Evolutionary conservation across 768 basidiomycete genomes (phyloP), one percentile per base, ranked within the genome.

Genomic region (Mycena alexandri): DNA sequence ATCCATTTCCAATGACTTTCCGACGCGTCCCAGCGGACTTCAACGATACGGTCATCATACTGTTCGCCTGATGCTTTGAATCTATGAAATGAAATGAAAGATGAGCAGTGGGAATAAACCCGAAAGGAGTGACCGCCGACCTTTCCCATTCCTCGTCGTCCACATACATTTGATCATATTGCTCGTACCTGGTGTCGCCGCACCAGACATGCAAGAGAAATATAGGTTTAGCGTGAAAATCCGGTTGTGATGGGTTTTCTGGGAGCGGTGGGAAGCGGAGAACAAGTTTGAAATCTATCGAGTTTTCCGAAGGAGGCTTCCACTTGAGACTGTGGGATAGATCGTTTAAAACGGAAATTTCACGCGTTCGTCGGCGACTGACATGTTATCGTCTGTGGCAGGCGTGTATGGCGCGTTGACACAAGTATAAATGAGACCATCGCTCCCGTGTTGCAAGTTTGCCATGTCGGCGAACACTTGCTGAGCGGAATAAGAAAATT

Each of bases 291-390:
- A 99, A 99, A 78, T 99, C 98, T 73, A 99, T 92, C 2, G 96
- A 96, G 77, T 99, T 99, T 76, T 99, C 97, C 2, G 92, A 93
- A 0, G 98, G 96, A 1, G 96, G 96, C 78, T 99, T 99, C 98
- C 98, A 99, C 79, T 99, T 99, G 75, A 99, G 79, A 69, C 97
- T 99, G 71, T 29, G 58, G 38, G 19, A 52, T 70, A 24, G 36
- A 13, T 52, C 53, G 68, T 67, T 38, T 61, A 57, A 5, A 53
- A 65, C 29, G 29, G 24, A 41, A 19, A 7, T 44, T 25, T 43
- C 25, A n/a, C 11, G 29, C 51, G 19, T 41, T 46, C 36, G 21
- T 48, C n/a, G n/a, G 22, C 25, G 13, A 79, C 90, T 73, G 67
- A 98, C 97, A 99, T 95, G 69, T 93, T 93, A 5, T 79, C 76